Conservation (phyloP, 495 filamentous ascomycete genomes). For the Pyrenula massariospora region DNA sequence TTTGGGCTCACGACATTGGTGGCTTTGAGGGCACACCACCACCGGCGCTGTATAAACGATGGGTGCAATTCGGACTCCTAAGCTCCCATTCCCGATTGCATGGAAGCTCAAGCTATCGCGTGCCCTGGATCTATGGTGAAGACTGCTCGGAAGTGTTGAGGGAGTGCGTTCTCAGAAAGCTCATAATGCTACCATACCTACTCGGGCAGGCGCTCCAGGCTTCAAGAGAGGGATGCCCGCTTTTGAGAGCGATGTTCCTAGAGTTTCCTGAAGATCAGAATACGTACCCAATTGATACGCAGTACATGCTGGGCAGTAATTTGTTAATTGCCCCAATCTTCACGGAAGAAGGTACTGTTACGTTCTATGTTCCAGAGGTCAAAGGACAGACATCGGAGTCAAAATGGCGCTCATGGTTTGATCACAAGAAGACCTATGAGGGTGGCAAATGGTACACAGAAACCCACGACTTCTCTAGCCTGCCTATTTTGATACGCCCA, state of each 20-base stretch:
- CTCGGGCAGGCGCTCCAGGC: slow-evolving; percentile 40
- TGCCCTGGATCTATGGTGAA: slow-evolving; percentile 60
- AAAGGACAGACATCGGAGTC: slow-evolving; percentile 23
- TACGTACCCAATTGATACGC: slow-evolving; percentile 49
- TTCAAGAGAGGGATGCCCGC: slow-evolving; percentile 32
- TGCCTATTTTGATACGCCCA: slow-evolving; percentile 27
- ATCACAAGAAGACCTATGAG: slow-evolving; percentile 27
- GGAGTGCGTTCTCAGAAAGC: slow-evolving; percentile 48
- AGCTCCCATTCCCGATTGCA: slow-evolving; percentile 58
- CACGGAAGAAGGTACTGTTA: slow-evolving; percentile 41
- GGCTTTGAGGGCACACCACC: slow-evolving; percentile 60
- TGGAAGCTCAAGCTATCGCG: slow-evolving; percentile 54
- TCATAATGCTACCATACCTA: slow-evolving; percentile 52
- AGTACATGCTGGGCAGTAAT: slow-evolving; percentile 53
- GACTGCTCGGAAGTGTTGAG: slow-evolving; percentile 46
- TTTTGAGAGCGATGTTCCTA: slow-evolving; percentile 49
- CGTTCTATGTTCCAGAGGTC: slow-evolving; percentile 47
- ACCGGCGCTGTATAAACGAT: slow-evolving; percentile 63
- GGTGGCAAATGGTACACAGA: slow-evolving; percentile 29
- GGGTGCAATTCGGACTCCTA: slow-evolving; percentile 61
- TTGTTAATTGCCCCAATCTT: slow-evolving; percentile 52
- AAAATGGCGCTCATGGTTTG: slow-evolving; percentile 39
- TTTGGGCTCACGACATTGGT: slow-evolving; percentile 62
- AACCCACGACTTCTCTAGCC: slow-evolving; percentile 27
- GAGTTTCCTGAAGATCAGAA: slow-evolving; percentile 56